These are phyloP conservation scores for Dendryphion nanum DNA, from an alignment of 2,329 filamentous ascomycete genomes.

Conservation along the genomic window DNA sequence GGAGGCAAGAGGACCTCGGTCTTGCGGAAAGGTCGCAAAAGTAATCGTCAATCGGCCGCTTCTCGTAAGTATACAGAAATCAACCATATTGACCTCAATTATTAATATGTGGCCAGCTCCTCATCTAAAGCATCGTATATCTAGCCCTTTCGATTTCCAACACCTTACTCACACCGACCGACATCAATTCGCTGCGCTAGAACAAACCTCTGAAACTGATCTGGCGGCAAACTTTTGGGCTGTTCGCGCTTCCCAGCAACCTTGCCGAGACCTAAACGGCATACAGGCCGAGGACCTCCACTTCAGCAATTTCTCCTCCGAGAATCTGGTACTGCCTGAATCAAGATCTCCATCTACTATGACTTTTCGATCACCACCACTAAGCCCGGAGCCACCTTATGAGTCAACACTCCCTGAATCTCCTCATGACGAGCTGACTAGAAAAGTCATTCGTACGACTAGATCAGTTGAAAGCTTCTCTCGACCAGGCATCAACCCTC, in stretches of 20 bases:
- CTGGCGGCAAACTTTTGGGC: slow-evolving; percentile 55
- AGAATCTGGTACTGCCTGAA: slow-evolving; percentile 17
- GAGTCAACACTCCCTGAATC: slow-evolving; percentile 11
- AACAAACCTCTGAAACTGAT: slow-evolving; percentile 51
- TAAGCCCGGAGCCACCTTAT: slow-evolving; percentile 17
- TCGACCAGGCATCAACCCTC: slow-evolving; percentile 47
- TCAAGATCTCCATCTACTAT: slow-evolving; percentile 15
- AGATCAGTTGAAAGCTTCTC: slow-evolving; percentile 55
- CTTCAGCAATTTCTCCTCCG: slow-evolving; percentile 26
- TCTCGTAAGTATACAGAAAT: slow-evolving; percentile 27
- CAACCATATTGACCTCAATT: slow-evolving; percentile 11
- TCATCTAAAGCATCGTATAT: slow-evolving; percentile 47
- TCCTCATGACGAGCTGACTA: slow-evolving; percentile 11
- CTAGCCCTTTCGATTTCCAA: slow-evolving; percentile 63
- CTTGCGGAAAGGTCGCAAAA: slow-evolving; percentile 29
- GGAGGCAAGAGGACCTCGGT: slow-evolving; percentile 30
- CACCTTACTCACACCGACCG: slow-evolving; percentile 61
- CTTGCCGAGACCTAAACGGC: slow-evolving; percentile 50
- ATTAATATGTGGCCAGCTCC: slow-evolving; percentile 14
- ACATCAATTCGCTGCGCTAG: slow-evolving; percentile 53
- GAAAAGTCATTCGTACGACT: slow-evolving; percentile 23
- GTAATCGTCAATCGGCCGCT: slow-evolving; percentile 14
- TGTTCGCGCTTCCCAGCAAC: slow-evolving; percentile 53
- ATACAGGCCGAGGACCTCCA: slow-evolving; percentile 52
- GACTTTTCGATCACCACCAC: slow-evolving; percentile 19